A percentile compares a stretch with the other conserved stretches of the same genome.
These are phyloP conservation scores for Candolleomyces eurysporus DNA, from an alignment of 768 basidiomycete genomes.

Conservation along the genomic window DNA sequence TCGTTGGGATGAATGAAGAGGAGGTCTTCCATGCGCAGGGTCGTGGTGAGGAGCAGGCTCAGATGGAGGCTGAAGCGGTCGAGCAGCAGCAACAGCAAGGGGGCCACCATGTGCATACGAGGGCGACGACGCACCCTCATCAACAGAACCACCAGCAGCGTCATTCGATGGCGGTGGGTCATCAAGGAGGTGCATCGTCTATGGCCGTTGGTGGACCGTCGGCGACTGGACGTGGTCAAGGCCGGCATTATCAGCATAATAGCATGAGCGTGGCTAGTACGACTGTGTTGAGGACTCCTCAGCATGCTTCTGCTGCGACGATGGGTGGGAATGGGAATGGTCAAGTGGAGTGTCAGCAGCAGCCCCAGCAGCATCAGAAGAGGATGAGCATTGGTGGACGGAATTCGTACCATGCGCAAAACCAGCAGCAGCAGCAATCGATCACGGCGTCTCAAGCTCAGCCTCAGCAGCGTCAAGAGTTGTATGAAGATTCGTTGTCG, in stretches of 20 bases:
- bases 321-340: conserved; percentile 18
- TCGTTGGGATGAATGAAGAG: conserved; percentile 22
- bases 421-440: background rate
- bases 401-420: background rate
- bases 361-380: conserved; percentile 15
- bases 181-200: background rate
- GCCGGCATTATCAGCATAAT: conserved; percentile 45
- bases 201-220: conserved; percentile 10
- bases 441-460: background rate
- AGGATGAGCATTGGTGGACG: background rate
- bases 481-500: conserved; percentile 4
- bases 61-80: background rate
- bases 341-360: conserved; percentile 18
- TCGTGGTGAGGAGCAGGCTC: conserved; percentile 3
- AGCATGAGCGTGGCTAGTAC: conserved; percentile 44
- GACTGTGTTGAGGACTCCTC: conserved; percentile 27
- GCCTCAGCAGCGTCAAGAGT: background rate
- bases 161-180: background rate
- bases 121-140: conserved; percentile 8
- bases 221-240: conserved; percentile 16
- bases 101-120: conserved; percentile 5
- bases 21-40: conserved; percentile 35
- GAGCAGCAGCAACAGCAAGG: conserved; percentile 11
- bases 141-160: conserved; percentile 14
- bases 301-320: conserved; percentile 27